These are phyloP conservation scores for Azolla pinnata DNA, from an alignment of 75 land plant species.

Conservation along the genomic window DNA sequence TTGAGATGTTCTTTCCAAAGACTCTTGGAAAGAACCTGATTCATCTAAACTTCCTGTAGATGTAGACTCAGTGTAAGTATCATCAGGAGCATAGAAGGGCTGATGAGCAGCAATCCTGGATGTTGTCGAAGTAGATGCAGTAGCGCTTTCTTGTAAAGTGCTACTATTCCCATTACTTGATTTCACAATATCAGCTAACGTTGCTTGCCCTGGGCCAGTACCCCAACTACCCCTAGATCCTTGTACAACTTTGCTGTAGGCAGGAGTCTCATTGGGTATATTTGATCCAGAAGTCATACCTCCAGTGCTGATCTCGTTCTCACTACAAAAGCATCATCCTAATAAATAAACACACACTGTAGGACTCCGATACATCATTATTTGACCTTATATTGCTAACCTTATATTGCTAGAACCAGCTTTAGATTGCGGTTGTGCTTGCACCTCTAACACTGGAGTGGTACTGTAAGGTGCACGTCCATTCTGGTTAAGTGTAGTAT, in stretches of 20 bases:
- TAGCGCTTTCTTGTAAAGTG: no score
- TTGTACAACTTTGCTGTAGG: slow-evolving; percentile 25
- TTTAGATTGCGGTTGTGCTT: no score
- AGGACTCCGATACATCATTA: no score
- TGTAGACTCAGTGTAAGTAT: not conserved
- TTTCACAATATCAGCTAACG: slow-evolving; percentile 82
- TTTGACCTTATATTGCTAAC: no score
- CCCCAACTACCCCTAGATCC: slow-evolving; percentile 28
- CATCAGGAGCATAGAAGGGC: not conserved
- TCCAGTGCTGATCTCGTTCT: slow-evolving; percentile 3
- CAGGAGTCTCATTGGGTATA: slow-evolving; percentile 18
- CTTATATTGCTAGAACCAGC: no score
- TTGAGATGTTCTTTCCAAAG: not conserved
- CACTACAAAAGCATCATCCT: no score
- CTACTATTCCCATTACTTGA: not conserved
- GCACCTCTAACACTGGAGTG: no score
- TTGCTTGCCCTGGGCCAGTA: slow-evolving; percentile 54
- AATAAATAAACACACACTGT: no score
- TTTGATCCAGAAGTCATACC: not conserved
- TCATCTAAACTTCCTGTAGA: not conserved
- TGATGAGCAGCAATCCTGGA: slow-evolving; percentile 1
- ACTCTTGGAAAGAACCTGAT: not conserved
- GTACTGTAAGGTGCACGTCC: no score
- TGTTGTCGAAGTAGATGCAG: no score
- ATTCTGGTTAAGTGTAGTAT: not conserved